Percentiles rank a stretch among this genome's conserved stretches.
phyloP scores from a whole-genome alignment of 192 early-diverging fungal genomes.

The Rhizophagus sp. region DNA sequence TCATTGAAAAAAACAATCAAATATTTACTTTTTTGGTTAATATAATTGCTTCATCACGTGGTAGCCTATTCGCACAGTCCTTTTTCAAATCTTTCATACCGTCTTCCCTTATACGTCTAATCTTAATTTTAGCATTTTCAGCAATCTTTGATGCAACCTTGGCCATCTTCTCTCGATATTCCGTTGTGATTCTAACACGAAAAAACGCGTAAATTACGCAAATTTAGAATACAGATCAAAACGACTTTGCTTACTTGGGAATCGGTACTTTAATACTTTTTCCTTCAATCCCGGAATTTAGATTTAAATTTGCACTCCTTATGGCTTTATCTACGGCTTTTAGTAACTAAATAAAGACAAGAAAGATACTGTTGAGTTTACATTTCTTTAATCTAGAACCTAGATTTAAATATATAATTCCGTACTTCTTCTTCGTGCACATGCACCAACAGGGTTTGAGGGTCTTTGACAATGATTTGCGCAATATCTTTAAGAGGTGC shows the following conservation, averaged over 20 bases:
- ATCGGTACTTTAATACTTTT: conserved; percentile 75
- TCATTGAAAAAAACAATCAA: not conserved
- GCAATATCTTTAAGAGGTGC: conserved; percentile 67
- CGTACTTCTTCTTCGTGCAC: conserved; percentile 73
- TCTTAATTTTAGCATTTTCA: conserved; percentile 66
- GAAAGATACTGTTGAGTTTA: not conserved
- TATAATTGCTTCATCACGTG: conserved; percentile 55
- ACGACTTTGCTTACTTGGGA: conserved; percentile 60
- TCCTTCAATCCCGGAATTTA: conserved; percentile 78
- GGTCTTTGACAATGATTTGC: conserved; percentile 80
- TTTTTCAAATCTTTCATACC: conserved; percentile 76
- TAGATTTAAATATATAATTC: not conserved
- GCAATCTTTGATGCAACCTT: conserved; percentile 62
- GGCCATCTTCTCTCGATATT: conserved; percentile 70
- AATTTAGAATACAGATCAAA: not conserved
- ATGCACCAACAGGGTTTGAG: conserved; percentile 77
- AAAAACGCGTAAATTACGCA: not conserved
- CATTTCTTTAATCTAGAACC: not conserved
- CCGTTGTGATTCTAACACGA: conserved; percentile 62
- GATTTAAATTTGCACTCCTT: conserved; percentile 70
- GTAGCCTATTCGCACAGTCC: conserved; percentile 52
- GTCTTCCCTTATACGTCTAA: conserved; percentile 69
- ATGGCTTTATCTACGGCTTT: conserved; percentile 73
- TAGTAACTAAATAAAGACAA: conserved; percentile 34
- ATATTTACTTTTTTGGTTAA: conserved; percentile 58